Conservation (phyloP, 352 stramenopile species). For the Saprolegnia parasitica region DNA sequence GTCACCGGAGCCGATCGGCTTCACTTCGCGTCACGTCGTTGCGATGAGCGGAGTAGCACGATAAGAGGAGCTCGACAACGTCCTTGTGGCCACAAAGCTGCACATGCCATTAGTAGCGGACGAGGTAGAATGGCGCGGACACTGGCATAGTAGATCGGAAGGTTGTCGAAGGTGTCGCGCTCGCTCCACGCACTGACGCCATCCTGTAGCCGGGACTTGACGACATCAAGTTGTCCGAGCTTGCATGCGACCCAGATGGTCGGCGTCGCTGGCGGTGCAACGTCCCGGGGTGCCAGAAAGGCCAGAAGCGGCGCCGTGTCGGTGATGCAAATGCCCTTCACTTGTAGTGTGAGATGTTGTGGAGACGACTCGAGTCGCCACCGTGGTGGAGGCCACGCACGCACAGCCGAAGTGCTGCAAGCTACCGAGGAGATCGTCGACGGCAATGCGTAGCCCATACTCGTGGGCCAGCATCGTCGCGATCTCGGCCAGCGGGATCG, state of each 20-base stretch:
- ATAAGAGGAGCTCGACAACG: slow-evolving; percentile 1
- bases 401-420: too few species aligned
- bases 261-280: too few species aligned
- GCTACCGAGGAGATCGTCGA: too few species aligned
- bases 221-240: background rate
- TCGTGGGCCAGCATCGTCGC: too few species aligned
- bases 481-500: too few species aligned
- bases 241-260: slow-evolving; percentile 11
- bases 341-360: too few species aligned
- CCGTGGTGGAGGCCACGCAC: too few species aligned
- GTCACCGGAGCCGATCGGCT: background rate
- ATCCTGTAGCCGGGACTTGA: background rate
- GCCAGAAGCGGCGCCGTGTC: too few species aligned
- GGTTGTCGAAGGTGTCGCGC: slow-evolving; percentile 7
- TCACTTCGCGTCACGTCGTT: background rate
- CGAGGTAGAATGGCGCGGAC: background rate
- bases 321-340: too few species aligned
- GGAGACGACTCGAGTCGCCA: too few species aligned
- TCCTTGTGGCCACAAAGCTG: slow-evolving; percentile 8
- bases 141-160: slow-evolving; percentile 14
- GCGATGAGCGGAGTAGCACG: background rate
- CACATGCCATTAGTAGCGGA: background rate
- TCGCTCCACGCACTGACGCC: background rate
- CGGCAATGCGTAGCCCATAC: too few species aligned
- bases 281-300: too few species aligned